Base-by-base conservation (phyloP, 495 filamentous ascomycete genomes). In the Chaetomium fimeti region DNA sequence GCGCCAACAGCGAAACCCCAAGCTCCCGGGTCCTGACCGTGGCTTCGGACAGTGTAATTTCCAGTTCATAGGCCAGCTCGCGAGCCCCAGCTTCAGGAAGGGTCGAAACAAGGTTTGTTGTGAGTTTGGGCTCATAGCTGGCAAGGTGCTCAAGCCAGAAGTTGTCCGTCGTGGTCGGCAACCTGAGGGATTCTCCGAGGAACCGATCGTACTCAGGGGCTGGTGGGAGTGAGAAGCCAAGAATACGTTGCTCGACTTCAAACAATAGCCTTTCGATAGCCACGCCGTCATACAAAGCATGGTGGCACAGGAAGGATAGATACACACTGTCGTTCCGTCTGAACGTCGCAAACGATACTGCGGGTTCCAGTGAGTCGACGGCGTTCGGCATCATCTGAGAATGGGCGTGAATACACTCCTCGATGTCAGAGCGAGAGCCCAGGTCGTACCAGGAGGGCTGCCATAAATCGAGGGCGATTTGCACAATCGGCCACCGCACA, bases 221-320 rank as follows among this genome's bases (percentile, higher is more conserved):
- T 1, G 75, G 58, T 2, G 79, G 74, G 8, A 92, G 75, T 5
- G 60, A 11, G 0, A 75, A 22, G 7, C 81, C 80, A 3, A 71
- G 54, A 49, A 85, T 80, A 7, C 77, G 62, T 20, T 75, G 70
- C 64, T 92, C 84, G 2, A 91, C 78, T 63, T 93, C 90, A 0
- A 85, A 70, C 3, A 93, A 76, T 0, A 95, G 74, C 20, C 81
- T 72, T 38, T 80, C 76, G 43, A 93, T 85, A 1, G 88, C 89
- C 29, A 85, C 81, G 22, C 88, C 91, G 74, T 95, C 91, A 68
- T 95, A 93, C 2, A 93, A 72, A 3, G 91, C 89, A 73, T 95
- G 91, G 68, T 93, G 91, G 54, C 79, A 83, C 24, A 82, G 61
- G 63, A 91, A 89, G 0, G 83, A 87, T 29, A 93, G 70, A 12